These are phyloP conservation scores for Aspergillus phoenicis DNA, from an alignment of 2,329 filamentous ascomycete genomes.

Conservation along the genomic window DNA sequence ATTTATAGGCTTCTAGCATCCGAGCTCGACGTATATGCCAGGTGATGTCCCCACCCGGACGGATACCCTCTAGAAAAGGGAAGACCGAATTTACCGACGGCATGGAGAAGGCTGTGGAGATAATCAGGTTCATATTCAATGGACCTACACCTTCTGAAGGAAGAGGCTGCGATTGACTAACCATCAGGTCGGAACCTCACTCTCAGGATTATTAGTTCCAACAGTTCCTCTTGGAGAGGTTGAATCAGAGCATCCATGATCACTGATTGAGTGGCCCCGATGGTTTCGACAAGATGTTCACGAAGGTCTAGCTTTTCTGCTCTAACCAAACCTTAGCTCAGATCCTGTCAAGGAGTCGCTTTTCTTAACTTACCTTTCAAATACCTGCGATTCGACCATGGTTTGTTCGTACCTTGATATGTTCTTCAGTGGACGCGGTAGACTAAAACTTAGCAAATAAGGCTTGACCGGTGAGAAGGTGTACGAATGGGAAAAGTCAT, in stretches of 20 bases:
- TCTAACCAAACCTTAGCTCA: constrained; percentile 3
- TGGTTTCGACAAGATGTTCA: constrained; percentile 1
- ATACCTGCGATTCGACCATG: constrained; percentile 5
- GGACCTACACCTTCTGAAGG: no score
- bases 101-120: constrained; percentile 9
- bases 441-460: constrained; percentile 5
- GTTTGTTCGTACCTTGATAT: constrained; percentile 3
- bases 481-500: constrained; percentile 10
- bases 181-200: constrained; percentile 4
- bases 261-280: neutral
- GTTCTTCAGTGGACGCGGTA: constrained; percentile 1
- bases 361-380: neutral
- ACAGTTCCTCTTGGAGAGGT: constrained; percentile 3
- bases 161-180: neutral
- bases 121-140: neutral
- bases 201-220: constrained; percentile 7
- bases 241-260: constrained; percentile 6
- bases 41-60: constrained; percentile 1
- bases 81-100: constrained; percentile 11
- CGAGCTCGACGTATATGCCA: constrained; percentile 12
- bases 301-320: constrained; percentile 6
- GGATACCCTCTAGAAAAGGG: constrained; percentile 9
- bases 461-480: constrained; percentile 7
- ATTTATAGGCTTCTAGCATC: constrained; percentile 3
- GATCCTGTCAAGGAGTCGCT: neutral